Evolutionary conservation across 768 basidiomycete genomes (phyloP).

Genomic region (Pleurotus pulmonarius): DNA sequence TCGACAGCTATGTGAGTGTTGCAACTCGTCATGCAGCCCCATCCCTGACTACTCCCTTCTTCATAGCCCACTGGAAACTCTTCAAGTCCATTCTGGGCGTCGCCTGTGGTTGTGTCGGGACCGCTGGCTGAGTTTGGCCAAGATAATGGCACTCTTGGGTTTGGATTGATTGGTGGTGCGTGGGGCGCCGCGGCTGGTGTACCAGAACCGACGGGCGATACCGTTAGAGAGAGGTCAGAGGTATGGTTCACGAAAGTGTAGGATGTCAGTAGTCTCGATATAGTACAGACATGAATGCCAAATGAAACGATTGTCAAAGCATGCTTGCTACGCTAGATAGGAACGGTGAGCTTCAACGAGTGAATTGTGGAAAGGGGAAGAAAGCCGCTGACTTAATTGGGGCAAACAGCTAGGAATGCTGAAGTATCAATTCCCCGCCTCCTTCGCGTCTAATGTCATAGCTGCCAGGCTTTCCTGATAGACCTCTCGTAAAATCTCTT

Average conservation of each 20-base stretch:
- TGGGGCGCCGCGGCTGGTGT: constrained; percentile 19
- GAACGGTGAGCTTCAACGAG: no score
- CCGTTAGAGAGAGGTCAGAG: constrained; percentile 20
- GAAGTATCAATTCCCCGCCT: no score
- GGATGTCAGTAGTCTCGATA: background rate
- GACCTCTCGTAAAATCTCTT: no score
- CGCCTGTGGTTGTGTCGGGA: background rate
- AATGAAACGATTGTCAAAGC: no score
- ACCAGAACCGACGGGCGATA: constrained; percentile 11
- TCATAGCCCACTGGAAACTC: constrained; percentile 15
- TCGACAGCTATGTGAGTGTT: constrained; percentile 16
- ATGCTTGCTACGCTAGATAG: no score
- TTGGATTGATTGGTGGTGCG: constrained; percentile 13
- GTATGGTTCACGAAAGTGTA: constrained; percentile 19
- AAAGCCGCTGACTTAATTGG: no score
- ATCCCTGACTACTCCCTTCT: background rate
- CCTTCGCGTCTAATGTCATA: no score
- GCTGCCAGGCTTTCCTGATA: no score
- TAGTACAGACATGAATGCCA: no score
- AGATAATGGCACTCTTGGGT: constrained; percentile 11
- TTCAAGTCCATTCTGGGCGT: constrained; percentile 18
- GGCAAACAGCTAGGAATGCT: no score
- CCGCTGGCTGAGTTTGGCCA: constrained; percentile 14
- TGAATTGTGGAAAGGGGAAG: no score
- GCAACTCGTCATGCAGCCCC: background rate